Evolutionary conservation across 2,329 filamentous ascomycete species (phyloP).

Genomic region (Drechslerella coelobrocha): DNA sequence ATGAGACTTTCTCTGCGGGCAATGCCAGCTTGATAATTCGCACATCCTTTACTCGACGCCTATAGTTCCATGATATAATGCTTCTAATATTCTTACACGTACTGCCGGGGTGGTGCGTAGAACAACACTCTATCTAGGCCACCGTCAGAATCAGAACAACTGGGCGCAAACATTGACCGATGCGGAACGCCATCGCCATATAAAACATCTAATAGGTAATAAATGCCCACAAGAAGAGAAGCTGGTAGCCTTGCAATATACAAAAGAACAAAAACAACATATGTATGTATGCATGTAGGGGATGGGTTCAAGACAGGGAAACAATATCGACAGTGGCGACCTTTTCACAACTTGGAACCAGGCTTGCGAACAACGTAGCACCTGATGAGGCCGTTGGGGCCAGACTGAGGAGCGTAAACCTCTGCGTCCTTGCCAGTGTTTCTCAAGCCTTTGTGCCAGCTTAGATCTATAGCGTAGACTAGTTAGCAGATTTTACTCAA

Average conservation of each 20-base stretch:
- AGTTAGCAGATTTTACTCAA: conserved; percentile 41
- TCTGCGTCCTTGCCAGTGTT: conserved; percentile 96
- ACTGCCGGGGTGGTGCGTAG: too few relatives aligned
- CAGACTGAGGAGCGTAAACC: conserved; percentile 90
- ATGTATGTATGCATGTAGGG: too few relatives aligned
- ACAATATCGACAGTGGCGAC: not conserved
- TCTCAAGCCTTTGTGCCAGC: conserved; percentile 93
- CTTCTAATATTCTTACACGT: too few relatives aligned
- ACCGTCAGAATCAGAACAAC: not conserved
- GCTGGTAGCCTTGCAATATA: not conserved
- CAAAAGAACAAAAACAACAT: not conserved
- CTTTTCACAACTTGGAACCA: conserved; percentile 60
- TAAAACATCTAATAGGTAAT: conserved; percentile 3
- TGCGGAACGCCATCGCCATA: conserved; percentile 23
- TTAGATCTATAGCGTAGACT: conserved; percentile 70
- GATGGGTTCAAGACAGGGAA: not conserved
- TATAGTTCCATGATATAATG: too few relatives aligned
- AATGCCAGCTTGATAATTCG: too few relatives aligned
- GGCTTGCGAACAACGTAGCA: conserved; percentile 77
- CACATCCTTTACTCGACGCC: too few relatives aligned
- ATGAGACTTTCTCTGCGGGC: too few relatives aligned
- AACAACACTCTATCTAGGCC: too few relatives aligned
- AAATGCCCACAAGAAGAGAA: not conserved
- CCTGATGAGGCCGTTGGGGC: conserved; percentile 94
- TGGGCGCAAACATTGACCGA: not conserved